phyloP scores from a whole-genome alignment of 345 rosid genomes.

The Rhizophora apiculata region DNA sequence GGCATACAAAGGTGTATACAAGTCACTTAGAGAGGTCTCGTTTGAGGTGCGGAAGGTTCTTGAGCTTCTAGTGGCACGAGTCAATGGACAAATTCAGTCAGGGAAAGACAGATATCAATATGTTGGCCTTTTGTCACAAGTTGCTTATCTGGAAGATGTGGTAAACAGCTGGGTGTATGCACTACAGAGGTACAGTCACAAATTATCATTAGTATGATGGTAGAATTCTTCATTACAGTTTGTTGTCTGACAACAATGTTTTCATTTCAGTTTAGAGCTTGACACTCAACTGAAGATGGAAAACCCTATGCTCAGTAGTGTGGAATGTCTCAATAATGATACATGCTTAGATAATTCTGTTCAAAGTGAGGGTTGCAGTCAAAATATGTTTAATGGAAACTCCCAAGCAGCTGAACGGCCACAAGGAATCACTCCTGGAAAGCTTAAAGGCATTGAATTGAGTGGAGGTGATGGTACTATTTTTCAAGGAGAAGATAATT shows the following conservation, averaged over 20 bases:
- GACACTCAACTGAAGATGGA: constrained; percentile 38
- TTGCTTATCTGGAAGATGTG: constrained; percentile 87
- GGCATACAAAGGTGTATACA: constrained; percentile 73
- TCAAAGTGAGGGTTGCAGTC: constrained; percentile 31
- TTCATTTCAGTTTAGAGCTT: constrained; percentile 59
- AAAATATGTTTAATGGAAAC: constrained; percentile 23
- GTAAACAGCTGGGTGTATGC: constrained; percentile 84
- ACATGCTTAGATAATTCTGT: constrained; percentile 19
- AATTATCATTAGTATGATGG: constrained; percentile 11
- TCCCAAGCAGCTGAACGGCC: constrained; percentile 26
- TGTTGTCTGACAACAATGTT: constrained; percentile 1
- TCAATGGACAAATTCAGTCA: constrained; percentile 64
- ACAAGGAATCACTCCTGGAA: constrained; percentile 31
- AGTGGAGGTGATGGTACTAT: constrained; percentile 20
- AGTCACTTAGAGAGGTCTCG: constrained; percentile 71
- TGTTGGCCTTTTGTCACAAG: constrained; percentile 76
- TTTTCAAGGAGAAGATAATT: not conserved
- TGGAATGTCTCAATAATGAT: constrained; percentile 28
- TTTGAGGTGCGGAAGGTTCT: constrained; percentile 82
- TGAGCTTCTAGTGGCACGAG: constrained; percentile 72
- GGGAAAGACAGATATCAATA: constrained; percentile 79
- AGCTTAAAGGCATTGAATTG: constrained; percentile 27
- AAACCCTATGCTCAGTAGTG: constrained; percentile 31
- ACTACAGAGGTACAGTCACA: constrained; percentile 59
- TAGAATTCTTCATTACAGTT: constrained; percentile 10